phyloP scores from a whole-genome alignment of 2,329 filamentous ascomycete genomes.

The Domatiomyces catenatus region DNA sequence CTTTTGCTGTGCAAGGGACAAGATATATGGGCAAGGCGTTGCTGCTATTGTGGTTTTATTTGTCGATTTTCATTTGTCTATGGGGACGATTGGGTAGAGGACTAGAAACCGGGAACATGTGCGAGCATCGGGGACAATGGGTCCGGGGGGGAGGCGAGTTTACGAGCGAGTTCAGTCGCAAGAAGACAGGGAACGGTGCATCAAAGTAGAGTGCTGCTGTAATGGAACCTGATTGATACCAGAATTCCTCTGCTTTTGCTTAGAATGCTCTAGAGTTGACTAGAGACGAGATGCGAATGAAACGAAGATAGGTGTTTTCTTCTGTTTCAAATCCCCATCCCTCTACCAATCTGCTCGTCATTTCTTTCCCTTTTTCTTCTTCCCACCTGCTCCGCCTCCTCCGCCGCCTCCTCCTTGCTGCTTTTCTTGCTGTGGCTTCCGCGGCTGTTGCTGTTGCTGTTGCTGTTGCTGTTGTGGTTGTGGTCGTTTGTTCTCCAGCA shows the following conservation, averaged over 20 bases:
- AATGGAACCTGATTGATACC: too few species aligned
- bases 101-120: neutral
- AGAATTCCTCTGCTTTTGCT: too few species aligned
- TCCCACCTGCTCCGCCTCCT: constrained; percentile 8
- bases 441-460: neutral
- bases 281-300: too few species aligned
- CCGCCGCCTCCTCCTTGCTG: neutral
- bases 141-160: neutral
- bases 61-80: neutral
- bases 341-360: too few species aligned
- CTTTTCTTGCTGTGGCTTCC: neutral
- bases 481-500: neutral
- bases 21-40: neutral
- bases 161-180: neutral
- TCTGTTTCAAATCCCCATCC: too few species aligned
- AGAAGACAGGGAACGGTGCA: neutral
- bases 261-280: too few species aligned
- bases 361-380: constrained; percentile 17
- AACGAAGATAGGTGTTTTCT: too few species aligned
- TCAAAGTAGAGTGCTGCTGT: neutral
- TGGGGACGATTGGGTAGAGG: neutral
- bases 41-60: neutral
- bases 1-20: neutral
- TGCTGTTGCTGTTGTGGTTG: neutral
- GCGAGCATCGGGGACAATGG: neutral